Base-by-base conservation (phyloP, 1,284 basidiomycete species). In the Cystobasidium sp. region DNA sequence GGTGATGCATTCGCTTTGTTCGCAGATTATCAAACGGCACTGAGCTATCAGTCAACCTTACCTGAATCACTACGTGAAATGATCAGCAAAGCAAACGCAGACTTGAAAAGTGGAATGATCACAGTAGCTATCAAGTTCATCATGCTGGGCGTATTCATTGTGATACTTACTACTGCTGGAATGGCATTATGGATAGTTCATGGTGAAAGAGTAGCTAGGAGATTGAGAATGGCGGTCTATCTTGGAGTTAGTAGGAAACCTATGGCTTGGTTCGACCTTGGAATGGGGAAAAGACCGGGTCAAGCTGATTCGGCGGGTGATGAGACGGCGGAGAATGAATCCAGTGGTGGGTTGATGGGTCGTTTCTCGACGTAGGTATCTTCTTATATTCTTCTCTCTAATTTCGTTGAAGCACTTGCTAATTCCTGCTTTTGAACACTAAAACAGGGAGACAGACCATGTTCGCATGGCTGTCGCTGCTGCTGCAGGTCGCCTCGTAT, bases 1-100 rank as follows among this genome's bases (percentile, higher is more conserved):
- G 95, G 96, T 41, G 87, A 91, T 68, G 88, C 90, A 6, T 97
- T 98, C 84, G 87, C 91, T 78, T 86, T 89, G 0, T 94, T 97
- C 79, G 84, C 88, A 2, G 77, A 80, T 5, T 89, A 84, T 84
- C 83, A 81, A 18, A 59, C 56, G 24, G 14, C 87, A 82, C 59
- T 83, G 12, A 69, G 78, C 43, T 66, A 66, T 53, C 68, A 76
- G 3, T 24, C 51, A 0, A 66, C 83, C 80, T 75, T 84, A 83
- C 59, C 84, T 83, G 74, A 86, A 85, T 8, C 82, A 86, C 1
- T 80, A 82, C 56, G 68, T 9, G 81, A 81, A 20, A 31, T 75
- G 51, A 59, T n/a, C 77, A 14, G n/a, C n/a, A 62, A 87, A 83
- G 80, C 84, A 76, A 88, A 88, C 77, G 80, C 86, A 62, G 80